Evolutionary conservation across 768 basidiomycete species (phyloP).

Genomic region (Amanita exitialis): DNA sequence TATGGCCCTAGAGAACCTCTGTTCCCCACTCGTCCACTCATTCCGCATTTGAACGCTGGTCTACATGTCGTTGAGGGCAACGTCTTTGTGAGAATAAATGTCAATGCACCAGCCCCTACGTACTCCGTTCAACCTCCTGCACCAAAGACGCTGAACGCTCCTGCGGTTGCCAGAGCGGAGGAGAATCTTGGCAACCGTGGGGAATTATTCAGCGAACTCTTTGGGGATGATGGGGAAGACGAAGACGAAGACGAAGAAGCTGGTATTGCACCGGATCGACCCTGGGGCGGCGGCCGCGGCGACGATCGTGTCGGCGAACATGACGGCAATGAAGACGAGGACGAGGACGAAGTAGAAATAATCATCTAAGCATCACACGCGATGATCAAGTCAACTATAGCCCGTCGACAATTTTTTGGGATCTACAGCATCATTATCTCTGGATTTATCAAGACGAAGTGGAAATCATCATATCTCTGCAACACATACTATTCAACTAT

Average conservation of each 20-base stretch:
- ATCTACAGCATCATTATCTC: too few relatives aligned
- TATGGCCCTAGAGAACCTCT: not conserved
- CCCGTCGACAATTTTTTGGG: too few relatives aligned
- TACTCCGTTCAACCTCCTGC: not conserved
- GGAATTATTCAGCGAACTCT: not conserved
- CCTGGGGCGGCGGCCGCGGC: not conserved
- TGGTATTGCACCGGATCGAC: not conserved
- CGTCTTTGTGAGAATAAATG: not conserved
- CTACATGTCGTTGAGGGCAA: not conserved
- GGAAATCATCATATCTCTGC: too few relatives aligned
- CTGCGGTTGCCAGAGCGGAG: not conserved
- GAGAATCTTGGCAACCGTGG: not conserved
- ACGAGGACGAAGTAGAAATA: not conserved
- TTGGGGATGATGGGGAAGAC: not conserved
- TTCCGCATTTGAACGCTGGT: not conserved
- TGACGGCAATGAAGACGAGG: not conserved
- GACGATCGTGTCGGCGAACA: not conserved
- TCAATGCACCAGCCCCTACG: not conserved
- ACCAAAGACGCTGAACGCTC: not conserved
- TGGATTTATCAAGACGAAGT: too few relatives aligned
- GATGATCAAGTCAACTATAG: not conserved
- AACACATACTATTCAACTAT: too few relatives aligned
- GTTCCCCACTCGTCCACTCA: not conserved
- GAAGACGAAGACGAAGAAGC: not conserved
- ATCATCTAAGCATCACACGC: not conserved